Conservation (phyloP, 441 rosid species). For the Gossypium schwendimanii region DNA sequence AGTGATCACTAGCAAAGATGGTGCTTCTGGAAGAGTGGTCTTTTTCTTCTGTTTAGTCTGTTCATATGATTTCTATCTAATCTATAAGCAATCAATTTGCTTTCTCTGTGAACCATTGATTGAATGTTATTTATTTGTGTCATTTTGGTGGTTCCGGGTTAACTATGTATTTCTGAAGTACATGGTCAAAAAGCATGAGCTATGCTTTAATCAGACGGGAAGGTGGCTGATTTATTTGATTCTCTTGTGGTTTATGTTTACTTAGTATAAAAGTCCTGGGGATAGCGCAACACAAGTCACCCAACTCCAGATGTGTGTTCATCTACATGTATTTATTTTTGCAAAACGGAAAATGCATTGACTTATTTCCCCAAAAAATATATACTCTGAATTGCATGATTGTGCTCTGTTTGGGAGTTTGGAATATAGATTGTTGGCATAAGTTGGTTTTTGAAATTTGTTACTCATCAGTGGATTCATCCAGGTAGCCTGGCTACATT, state of each 20-base stretch:
- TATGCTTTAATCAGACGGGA: not conserved
- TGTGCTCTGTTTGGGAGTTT: constrained; percentile 1
- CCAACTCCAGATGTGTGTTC: not conserved
- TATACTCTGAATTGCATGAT: not conserved
- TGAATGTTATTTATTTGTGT: not conserved
- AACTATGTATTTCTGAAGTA: not conserved
- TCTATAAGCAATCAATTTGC: not conserved
- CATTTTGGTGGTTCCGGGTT: not conserved
- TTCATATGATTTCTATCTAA: not conserved
- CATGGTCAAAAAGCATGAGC: constrained; percentile 5
- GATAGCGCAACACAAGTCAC: not conserved
- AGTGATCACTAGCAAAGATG: not conserved
- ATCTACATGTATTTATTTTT: not conserved
- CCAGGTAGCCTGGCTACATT: constrained; percentile 1
- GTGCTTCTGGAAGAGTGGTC: not conserved
- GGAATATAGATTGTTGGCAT: constrained; percentile 1
- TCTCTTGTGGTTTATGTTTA: not conserved
- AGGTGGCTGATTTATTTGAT: not conserved
- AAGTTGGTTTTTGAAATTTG: not conserved
- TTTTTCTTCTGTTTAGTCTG: not conserved
- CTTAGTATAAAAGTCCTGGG: not conserved
- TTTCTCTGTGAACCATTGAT: not conserved
- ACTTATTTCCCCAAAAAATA: not conserved
- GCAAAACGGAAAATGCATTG: not conserved
- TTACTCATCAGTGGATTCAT: not conserved